These are phyloP conservation scores for Nephelium lappaceum DNA, from an alignment of 345 rosid genomes.

Conservation along the genomic window DNA sequence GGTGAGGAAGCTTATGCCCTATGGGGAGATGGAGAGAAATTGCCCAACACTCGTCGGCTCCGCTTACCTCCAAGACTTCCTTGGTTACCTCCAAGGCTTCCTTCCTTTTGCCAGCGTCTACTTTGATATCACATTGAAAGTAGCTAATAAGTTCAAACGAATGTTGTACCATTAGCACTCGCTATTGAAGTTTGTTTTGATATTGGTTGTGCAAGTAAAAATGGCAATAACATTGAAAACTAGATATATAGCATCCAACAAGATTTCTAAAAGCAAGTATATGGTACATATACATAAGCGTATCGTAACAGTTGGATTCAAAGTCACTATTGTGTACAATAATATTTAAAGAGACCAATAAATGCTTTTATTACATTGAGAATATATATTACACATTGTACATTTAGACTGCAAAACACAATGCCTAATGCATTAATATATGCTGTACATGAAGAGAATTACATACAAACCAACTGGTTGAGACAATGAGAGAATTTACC, in stretches of 20 bases:
- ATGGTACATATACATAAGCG: not conserved
- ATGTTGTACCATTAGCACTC: not conserved
- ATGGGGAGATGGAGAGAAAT: constrained; percentile 54
- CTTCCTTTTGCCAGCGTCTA: constrained; percentile 26
- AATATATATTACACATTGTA: not conserved
- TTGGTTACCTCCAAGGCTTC: constrained; percentile 22
- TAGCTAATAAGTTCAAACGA: not conserved
- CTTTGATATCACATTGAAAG: not conserved
- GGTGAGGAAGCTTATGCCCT: constrained; percentile 65
- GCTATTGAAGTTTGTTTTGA: not conserved
- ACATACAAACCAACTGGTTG: not conserved
- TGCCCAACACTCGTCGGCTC: constrained; percentile 24
- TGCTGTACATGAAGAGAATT: not conserved
- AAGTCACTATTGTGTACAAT: not conserved
- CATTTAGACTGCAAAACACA: not conserved
- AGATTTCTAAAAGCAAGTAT: not conserved
- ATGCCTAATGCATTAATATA: not conserved
- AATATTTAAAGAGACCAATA: not conserved
- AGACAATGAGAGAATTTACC: not conserved
- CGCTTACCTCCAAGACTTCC: constrained; percentile 29
- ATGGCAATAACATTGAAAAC: not conserved
- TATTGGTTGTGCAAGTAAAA: not conserved
- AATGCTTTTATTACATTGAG: not conserved
- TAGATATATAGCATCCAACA: too few species aligned
- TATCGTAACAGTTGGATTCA: not conserved